These are phyloP conservation scores for Globisporangium alternatum DNA, from an alignment of 352 stramenopile species.

Conservation along the genomic window DNA sequence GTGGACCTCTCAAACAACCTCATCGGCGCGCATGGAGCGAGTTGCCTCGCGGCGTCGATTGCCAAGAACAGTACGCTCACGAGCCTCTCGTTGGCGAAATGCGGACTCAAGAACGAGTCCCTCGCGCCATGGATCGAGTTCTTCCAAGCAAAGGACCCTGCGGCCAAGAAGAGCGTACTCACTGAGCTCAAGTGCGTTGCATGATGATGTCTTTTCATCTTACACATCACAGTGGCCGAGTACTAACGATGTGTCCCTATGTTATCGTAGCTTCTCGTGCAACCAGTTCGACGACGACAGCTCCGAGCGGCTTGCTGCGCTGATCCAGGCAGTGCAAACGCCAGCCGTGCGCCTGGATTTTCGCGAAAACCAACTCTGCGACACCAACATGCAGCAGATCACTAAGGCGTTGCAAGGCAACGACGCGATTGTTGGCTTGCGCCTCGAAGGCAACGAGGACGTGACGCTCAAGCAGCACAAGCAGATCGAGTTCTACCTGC, in stretches of 20 bases:
- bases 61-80: slow-evolving; percentile 22
- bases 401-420: slow-evolving; percentile 26
- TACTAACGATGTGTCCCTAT: neutral
- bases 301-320: slow-evolving; percentile 20
- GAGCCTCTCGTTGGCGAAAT: slow-evolving; percentile 27
- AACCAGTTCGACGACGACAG: slow-evolving; percentile 45
- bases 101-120: slow-evolving; percentile 27
- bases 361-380: slow-evolving; percentile 26
- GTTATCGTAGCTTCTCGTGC: slow-evolving; percentile 21
- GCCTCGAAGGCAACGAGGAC: slow-evolving; percentile 29
- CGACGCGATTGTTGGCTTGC: slow-evolving; percentile 22
- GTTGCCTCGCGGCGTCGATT: slow-evolving; percentile 34
- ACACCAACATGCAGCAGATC: slow-evolving; percentile 22
- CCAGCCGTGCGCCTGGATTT: slow-evolving; percentile 29
- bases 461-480: slow-evolving; percentile 21
- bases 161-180: slow-evolving; percentile 21
- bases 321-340: slow-evolving; percentile 24
- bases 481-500: slow-evolving; percentile 36
- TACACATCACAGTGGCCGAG: neutral
- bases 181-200: slow-evolving; percentile 21
- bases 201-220: slow-evolving; percentile 3
- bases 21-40: slow-evolving; percentile 34
- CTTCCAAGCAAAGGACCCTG: slow-evolving; percentile 16
- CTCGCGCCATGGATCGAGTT: slow-evolving; percentile 28
- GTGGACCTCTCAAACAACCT: slow-evolving; percentile 38